Evolutionary conservation across 768 basidiomycete species (phyloP).

Genomic region (Saitozyma podzolica): DNA sequence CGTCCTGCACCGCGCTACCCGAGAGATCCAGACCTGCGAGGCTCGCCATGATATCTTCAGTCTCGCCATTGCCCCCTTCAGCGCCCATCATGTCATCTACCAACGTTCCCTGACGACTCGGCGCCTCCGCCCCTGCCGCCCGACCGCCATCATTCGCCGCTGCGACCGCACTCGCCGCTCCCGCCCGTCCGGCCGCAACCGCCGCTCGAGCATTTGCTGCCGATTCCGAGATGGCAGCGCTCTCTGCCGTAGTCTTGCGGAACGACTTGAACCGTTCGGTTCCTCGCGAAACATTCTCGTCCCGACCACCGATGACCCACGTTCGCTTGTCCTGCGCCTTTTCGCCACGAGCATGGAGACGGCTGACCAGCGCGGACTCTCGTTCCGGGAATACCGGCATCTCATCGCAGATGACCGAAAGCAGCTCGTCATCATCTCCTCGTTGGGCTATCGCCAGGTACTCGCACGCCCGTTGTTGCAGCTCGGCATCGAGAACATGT

Average conservation of each 20-base stretch:
- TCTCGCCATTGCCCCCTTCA: constrained; percentile 41
- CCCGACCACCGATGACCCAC: constrained; percentile 94
- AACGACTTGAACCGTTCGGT: constrained; percentile 59
- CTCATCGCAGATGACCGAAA: constrained; percentile 95
- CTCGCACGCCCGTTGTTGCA: constrained; percentile 98
- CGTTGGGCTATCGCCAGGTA: constrained; percentile 84
- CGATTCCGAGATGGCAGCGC: constrained; percentile 5
- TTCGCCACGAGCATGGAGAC: constrained; percentile 83
- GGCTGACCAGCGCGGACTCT: constrained; percentile 81
- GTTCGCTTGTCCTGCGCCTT: constrained; percentile 94
- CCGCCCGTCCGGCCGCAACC: constrained; percentile 24
- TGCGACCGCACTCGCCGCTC: constrained; percentile 4
- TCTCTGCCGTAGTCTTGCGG: constrained; percentile 54
- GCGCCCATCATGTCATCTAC: constrained; percentile 53
- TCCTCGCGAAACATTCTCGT: constrained; percentile 78
- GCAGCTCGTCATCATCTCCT: constrained; percentile 83
- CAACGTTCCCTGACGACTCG: constrained; percentile 32
- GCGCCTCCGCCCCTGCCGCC: neutral
- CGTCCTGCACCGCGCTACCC: constrained; percentile 42
- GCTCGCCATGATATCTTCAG: constrained; percentile 67
- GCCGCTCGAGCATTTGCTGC: constrained; percentile 2
- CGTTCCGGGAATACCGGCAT: constrained; percentile 98
- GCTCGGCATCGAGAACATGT: constrained; percentile 93
- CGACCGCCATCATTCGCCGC: neutral
- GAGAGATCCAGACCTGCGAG: constrained; percentile 74